These are phyloP conservation scores for Glycine soja DNA, from an alignment of 306 rosid species.

Conservation along the genomic window DNA sequence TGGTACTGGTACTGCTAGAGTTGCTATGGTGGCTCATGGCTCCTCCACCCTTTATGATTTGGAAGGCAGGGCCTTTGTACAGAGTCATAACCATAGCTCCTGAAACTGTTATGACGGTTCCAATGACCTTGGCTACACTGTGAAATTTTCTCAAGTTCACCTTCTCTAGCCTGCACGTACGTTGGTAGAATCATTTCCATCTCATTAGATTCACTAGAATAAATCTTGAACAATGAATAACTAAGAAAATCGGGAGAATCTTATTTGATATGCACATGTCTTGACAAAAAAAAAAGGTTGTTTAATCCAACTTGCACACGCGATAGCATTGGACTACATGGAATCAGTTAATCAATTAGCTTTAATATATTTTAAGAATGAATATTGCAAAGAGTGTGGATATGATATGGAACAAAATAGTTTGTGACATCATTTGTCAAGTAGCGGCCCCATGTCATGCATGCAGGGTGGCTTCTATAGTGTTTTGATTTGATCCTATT, in stretches of 20 bases:
- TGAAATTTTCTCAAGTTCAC: no score
- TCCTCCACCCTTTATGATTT: slow-evolving; percentile 59
- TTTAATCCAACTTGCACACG: slow-evolving; percentile 39
- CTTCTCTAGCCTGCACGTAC: slow-evolving; percentile 71
- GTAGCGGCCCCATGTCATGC: no score
- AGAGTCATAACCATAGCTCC: no score
- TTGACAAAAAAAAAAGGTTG: neutral
- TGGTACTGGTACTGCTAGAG: slow-evolving; percentile 19
- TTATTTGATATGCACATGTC: slow-evolving; percentile 28
- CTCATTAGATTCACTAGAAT: no score
- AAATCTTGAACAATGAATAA: no score
- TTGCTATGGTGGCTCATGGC: slow-evolving; percentile 35
- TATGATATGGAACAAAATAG: slow-evolving; percentile 37
- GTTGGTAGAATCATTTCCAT: neutral
- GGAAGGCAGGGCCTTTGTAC: slow-evolving; percentile 89
- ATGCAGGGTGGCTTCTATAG: slow-evolving; percentile 27
- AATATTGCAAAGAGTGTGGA: no score
- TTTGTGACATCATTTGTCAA: no score
- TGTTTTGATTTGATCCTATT: slow-evolving; percentile 25
- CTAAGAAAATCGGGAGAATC: no score
- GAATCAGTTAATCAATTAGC: slow-evolving; percentile 11
- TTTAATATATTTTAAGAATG: slow-evolving; percentile 29
- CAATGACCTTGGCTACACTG: no score
- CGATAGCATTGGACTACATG: slow-evolving; percentile 20
- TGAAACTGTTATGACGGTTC: no score